These are phyloP conservation scores for Marasmius oreades DNA, from an alignment of 1,284 basidiomycete genomes.

Conservation along the genomic window DNA sequence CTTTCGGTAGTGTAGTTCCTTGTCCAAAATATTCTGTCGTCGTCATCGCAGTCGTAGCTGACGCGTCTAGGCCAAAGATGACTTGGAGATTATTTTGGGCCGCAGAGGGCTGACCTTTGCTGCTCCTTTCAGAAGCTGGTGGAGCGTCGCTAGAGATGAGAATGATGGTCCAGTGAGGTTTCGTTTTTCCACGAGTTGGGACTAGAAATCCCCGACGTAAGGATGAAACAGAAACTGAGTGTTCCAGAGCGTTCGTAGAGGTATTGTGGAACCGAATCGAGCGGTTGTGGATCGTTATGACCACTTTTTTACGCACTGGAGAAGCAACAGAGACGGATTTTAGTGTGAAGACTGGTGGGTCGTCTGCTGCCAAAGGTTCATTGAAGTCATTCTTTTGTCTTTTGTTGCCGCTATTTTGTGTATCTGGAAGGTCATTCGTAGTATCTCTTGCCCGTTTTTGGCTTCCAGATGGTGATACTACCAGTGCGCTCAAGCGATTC, in stretches of 20 bases:
- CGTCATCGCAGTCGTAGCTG: constrained; percentile 34
- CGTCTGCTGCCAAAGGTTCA: constrained; percentile 8
- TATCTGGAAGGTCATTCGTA: constrained; percentile 9
- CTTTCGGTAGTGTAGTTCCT: constrained; percentile 19
- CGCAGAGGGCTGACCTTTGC: constrained; percentile 15
- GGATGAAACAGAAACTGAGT: constrained; percentile 40
- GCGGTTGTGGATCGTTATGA: constrained; percentile 49
- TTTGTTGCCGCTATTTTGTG: constrained; percentile 12
- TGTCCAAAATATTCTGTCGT: constrained; percentile 42
- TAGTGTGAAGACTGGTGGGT: constrained; percentile 45
- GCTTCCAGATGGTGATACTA: constrained; percentile 12
- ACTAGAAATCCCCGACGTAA: constrained; percentile 59
- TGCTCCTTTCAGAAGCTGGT: constrained; percentile 25
- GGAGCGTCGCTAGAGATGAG: constrained; percentile 50
- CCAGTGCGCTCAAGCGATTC: constrained; percentile 15
- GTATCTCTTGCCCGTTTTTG: constrained; percentile 16
- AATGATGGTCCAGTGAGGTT: constrained; percentile 64
- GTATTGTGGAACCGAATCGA: constrained; percentile 50
- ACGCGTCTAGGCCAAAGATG: constrained; percentile 63
- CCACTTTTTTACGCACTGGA: constrained; percentile 68
- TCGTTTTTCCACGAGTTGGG: constrained; percentile 63
- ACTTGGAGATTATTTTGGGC: constrained; percentile 42
- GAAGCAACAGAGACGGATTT: constrained; percentile 59
- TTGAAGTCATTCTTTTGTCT: constrained; percentile 15
- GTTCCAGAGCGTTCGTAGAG: constrained; percentile 40